Conservation (phyloP, 2,329 filamentous ascomycete species). For the Fusarium burgessii region DNA sequence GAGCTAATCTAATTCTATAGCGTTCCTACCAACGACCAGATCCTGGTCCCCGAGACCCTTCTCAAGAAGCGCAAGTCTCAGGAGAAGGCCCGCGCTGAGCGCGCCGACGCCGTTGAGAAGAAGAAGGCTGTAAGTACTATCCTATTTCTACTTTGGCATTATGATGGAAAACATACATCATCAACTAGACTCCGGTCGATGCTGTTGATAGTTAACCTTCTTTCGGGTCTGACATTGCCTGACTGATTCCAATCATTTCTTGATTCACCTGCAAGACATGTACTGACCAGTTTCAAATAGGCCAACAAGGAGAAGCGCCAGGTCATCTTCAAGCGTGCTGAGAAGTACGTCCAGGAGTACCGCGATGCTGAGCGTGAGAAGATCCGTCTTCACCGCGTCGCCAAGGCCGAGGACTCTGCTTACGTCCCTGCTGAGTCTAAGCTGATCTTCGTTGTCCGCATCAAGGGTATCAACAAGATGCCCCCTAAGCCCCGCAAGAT, state of each 20-base stretch:
- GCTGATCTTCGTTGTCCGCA: constrained; percentile 97
- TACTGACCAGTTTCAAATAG: constrained; percentile 65
- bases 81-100: constrained; percentile 97
- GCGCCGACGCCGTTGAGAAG: constrained; percentile 81
- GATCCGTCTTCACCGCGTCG: constrained; percentile 88
- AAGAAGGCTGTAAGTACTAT: constrained; percentile 85
- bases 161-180: constrained; percentile 91
- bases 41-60: constrained; percentile 98
- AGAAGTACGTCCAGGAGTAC: constrained; percentile 99
- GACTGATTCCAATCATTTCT: constrained; percentile 45
- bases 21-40: constrained; percentile 92
- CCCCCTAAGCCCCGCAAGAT: constrained; percentile 99
- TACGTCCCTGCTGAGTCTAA: constrained; percentile 95
- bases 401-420: constrained; percentile 93
- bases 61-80: constrained; percentile 99
- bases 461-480: constrained; percentile 99
- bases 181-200: constrained; percentile 97
- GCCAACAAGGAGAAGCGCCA: constrained; percentile 98
- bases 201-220: constrained; percentile 99
- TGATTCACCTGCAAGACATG: constrained; percentile 27
- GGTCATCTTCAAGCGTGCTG: constrained; percentile 99
- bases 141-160: constrained; percentile 50
- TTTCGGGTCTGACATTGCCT: constrained; percentile 92
- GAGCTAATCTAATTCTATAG: constrained; percentile 81
- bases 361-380: constrained; percentile 98